phyloP scores from a whole-genome alignment of 495 filamentous ascomycete species.

The Lophiostoma macrostomum region DNA sequence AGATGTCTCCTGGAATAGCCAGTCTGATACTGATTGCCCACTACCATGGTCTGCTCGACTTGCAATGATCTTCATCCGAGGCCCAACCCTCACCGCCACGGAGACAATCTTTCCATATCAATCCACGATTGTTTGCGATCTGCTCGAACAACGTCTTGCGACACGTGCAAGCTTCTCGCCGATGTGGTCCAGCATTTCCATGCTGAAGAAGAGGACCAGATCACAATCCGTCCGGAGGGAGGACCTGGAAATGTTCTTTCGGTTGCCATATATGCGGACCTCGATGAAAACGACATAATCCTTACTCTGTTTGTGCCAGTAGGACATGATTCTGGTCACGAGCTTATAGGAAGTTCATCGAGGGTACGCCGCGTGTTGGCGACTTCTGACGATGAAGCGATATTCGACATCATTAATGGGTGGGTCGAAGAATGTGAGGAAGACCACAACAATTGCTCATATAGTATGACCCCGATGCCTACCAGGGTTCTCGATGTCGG shows the following conservation, averaged over 20 bases:
- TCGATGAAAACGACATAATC: neutral
- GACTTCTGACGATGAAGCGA: neutral
- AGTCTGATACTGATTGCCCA: no score
- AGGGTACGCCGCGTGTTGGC: neutral
- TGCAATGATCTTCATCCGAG: neutral
- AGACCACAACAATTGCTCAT: neutral
- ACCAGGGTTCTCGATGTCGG: slow-evolving; percentile 6
- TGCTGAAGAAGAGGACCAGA: neutral
- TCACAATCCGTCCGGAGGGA: neutral
- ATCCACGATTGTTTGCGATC: neutral
- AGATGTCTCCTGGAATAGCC: no score
- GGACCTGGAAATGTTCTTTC: neutral
- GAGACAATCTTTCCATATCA: neutral
- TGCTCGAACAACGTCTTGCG: neutral
- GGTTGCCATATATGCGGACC: neutral
- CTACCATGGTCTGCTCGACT: neutral
- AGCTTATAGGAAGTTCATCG: neutral
- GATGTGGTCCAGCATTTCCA: neutral
- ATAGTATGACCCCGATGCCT: neutral
- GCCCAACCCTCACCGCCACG: neutral
- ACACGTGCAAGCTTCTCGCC: neutral
- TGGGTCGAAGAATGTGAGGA: neutral
- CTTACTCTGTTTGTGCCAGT: neutral
- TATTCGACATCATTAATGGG: neutral
- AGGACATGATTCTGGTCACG: neutral